These are phyloP conservation scores for Linnemannia elongata DNA, from an alignment of 192 early-diverging fungal species.

Conservation along the genomic window DNA sequence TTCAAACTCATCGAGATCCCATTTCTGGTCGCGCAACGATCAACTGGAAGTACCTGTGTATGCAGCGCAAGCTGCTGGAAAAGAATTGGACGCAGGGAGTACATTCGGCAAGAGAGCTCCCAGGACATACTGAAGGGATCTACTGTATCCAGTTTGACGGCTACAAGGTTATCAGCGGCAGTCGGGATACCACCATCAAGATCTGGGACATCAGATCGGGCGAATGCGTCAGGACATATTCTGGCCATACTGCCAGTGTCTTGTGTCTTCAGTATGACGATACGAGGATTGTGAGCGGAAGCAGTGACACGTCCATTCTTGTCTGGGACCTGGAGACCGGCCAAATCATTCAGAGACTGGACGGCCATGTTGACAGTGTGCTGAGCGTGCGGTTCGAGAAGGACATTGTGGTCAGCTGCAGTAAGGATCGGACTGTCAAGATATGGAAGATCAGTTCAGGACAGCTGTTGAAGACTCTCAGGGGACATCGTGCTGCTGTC, in stretches of 20 bases:
- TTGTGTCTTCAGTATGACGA: conserved; percentile 89
- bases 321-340: conserved; percentile 81
- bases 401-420: conserved; percentile 83
- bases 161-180: conserved; percentile 78
- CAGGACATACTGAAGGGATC: conserved; percentile 87
- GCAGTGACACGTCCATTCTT: conserved; percentile 74
- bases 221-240: conserved; percentile 69
- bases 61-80: conserved; percentile 73
- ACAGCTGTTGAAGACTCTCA: conserved; percentile 64
- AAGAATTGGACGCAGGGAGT: conserved; percentile 79
- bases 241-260: conserved; percentile 83
- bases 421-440: conserved; percentile 85
- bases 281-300: conserved; percentile 75
- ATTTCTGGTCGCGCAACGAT: conserved; percentile 55
- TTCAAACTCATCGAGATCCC: conserved; percentile 58
- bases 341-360: conserved; percentile 57
- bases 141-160: conserved; percentile 88
- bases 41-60: conserved; percentile 83
- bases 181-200: conserved; percentile 78
- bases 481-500: conserved; percentile 88
- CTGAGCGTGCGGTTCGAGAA: conserved; percentile 83
- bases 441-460: conserved; percentile 85
- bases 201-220: conserved; percentile 82
- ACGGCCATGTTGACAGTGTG: conserved; percentile 75
- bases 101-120: conserved; percentile 71